Evolutionary conservation across 1,284 basidiomycete genomes (phyloP).

Genomic region (Schizophyllum commune): DNA sequence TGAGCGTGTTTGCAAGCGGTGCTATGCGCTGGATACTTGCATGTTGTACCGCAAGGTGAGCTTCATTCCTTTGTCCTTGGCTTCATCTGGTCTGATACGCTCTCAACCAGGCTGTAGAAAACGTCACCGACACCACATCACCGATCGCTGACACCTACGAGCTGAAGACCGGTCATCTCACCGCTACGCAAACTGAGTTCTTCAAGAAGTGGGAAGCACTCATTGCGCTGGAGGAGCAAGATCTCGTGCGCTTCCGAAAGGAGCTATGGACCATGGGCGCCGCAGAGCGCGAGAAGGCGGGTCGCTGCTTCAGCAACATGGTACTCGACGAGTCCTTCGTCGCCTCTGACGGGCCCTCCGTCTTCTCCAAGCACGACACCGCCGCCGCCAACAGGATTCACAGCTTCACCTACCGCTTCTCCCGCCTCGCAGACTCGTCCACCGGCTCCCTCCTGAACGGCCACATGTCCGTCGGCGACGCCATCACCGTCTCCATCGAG

Average conservation of each 20-base stretch:
- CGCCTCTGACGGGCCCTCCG: not conserved
- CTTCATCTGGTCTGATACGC: too few relatives aligned
- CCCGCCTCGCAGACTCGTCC: slow-evolving; percentile 5
- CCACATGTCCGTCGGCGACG: slow-evolving; percentile 73
- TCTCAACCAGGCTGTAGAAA: slow-evolving; percentile 56
- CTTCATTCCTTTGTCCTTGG: slow-evolving; percentile 3
- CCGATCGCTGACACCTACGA: slow-evolving; percentile 72
- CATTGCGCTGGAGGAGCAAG: slow-evolving; percentile 85
- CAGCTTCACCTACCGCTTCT: slow-evolving; percentile 38
- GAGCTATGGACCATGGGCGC: slow-evolving; percentile 94
- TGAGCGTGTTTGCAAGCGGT: slow-evolving; percentile 69
- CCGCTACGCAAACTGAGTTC: slow-evolving; percentile 61
- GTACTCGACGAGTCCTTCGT: slow-evolving; percentile 37
- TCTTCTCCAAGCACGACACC: slow-evolving; percentile 10
- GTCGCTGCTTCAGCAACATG: slow-evolving; percentile 81
- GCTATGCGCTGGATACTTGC: slow-evolving; percentile 81
- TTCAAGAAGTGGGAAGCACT: slow-evolving; percentile 90
- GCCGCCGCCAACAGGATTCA: slow-evolving; percentile 46
- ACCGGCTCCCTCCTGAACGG: slow-evolving; percentile 62
- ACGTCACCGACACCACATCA: slow-evolving; percentile 49
- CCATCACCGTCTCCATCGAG: slow-evolving; percentile 80
- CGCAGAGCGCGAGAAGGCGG: slow-evolving; percentile 67
- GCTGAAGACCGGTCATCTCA: slow-evolving; percentile 78
- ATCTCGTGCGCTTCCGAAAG: slow-evolving; percentile 73
- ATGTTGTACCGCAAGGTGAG: slow-evolving; percentile 88